Percentiles rank a stretch among this genome's conserved stretches.
Evolutionary conservation across 148 eudicot species (phyloP).

Genomic region (Camellia granthamiana): DNA sequence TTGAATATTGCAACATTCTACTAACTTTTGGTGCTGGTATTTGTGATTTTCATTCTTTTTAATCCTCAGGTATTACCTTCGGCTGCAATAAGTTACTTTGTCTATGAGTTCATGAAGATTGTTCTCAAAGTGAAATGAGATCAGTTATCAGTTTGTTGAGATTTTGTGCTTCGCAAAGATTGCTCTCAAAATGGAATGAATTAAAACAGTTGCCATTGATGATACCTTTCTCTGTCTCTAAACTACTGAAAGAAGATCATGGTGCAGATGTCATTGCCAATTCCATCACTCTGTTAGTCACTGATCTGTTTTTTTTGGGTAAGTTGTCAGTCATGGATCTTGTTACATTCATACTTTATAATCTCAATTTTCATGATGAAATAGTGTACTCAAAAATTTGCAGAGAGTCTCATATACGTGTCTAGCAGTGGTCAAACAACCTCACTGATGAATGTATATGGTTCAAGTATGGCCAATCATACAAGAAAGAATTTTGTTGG

Average conservation of each 20-base stretch:
- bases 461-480: too few relatives aligned
- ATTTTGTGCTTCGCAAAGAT: conserved; percentile 41
- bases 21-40: background rate
- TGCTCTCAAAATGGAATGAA: conserved; percentile 51
- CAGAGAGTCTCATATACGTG: background rate
- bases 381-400: background rate
- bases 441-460: too few relatives aligned
- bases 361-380: conserved; percentile 2
- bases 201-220: background rate
- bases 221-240: background rate
- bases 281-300: background rate
- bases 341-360: background rate
- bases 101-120: conserved; percentile 67
- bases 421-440: background rate
- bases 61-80: conserved; percentile 63
- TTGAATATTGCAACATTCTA: background rate
- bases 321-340: background rate
- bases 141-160: too few relatives aligned
- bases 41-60: conserved; percentile 5
- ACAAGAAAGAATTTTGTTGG: background rate
- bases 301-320: too few relatives aligned
- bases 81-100: conserved; percentile 65
- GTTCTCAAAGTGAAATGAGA: conserved; percentile 51
- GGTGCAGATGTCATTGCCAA: background rate
- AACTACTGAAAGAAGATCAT: background rate